A percentile compares a stretch with the other conserved stretches of the same genome.
Evolutionary conservation across 305 asterid species (phyloP).

Genomic region (Euphrasia arctica): DNA sequence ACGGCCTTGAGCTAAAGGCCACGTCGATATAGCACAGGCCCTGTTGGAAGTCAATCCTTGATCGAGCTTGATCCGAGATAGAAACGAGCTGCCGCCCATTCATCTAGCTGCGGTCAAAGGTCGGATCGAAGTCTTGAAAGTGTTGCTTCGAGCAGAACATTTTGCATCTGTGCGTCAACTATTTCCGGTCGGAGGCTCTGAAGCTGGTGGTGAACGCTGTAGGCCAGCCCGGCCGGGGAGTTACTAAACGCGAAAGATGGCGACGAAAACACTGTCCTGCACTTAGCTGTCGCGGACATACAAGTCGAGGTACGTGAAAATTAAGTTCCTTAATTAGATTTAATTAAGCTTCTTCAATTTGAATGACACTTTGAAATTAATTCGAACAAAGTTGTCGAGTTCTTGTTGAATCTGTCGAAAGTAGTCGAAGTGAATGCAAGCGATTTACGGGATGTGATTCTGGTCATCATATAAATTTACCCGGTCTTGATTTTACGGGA

Average conservation of each 20-base stretch:
- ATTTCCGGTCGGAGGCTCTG: slow-evolving; percentile 27
- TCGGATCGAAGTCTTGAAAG: slow-evolving; percentile 23
- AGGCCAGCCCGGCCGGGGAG: not conserved
- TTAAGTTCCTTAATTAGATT: too few relatives aligned
- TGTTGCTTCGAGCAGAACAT: slow-evolving; percentile 13
- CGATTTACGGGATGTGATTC: too few relatives aligned
- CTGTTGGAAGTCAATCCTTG: slow-evolving; percentile 10
- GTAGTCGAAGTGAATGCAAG: slow-evolving; percentile 27
- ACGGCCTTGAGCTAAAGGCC: slow-evolving; percentile 21
- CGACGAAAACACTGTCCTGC: slow-evolving; percentile 26
- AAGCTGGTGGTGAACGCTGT: slow-evolving; percentile 26
- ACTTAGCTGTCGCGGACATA: slow-evolving; percentile 25
- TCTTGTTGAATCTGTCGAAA: not conserved
- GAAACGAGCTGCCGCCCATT: slow-evolving; percentile 29
- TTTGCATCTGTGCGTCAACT: slow-evolving; percentile 33
- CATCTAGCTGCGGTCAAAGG: slow-evolving; percentile 40
- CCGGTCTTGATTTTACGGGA: too few relatives aligned
- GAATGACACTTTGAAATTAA: too few relatives aligned
- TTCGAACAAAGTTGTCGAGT: too few relatives aligned
- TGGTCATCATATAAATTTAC: too few relatives aligned
- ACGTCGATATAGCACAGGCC: slow-evolving; percentile 16
- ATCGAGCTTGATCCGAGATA: slow-evolving; percentile 26
- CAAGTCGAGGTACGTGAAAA: slow-evolving; percentile 25
- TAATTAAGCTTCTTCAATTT: too few relatives aligned
- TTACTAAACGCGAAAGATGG: slow-evolving; percentile 18